Evolutionary conservation across 805 yeast genomes (phyloP).

Genomic region (Grigorovia yakushimaensis): DNA sequence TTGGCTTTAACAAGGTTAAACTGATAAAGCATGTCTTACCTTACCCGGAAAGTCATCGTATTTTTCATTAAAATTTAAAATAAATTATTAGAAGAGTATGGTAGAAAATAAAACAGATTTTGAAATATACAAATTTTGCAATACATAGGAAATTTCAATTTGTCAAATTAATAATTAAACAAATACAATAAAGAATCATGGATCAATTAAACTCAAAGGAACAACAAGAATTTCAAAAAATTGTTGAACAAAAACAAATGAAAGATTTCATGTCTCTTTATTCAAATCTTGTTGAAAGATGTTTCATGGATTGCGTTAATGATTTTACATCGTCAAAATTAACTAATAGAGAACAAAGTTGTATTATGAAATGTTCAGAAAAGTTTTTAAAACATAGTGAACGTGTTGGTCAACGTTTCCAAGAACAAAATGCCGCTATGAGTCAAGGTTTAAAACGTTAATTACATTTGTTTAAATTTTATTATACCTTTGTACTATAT

Average conservation of each 20-base stretch:
- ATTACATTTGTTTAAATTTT: background rate
- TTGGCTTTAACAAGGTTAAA: too few species aligned
- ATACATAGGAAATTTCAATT: too few species aligned
- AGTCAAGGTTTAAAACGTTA: constrained; percentile 54
- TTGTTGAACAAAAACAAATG: constrained; percentile 97
- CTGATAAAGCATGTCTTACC: too few species aligned
- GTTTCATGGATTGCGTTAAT: constrained; percentile 95
- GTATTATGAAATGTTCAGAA: constrained; percentile 89
- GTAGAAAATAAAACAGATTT: too few species aligned
- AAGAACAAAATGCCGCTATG: constrained; percentile 83
- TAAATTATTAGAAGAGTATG: too few species aligned
- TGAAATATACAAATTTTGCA: too few species aligned
- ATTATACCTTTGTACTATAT: background rate
- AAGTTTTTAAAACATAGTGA: constrained; percentile 97
- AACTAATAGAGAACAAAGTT: constrained; percentile 73
- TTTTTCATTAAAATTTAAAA: too few species aligned
- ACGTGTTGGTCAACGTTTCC: constrained; percentile 98
- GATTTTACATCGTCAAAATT: constrained; percentile 91
- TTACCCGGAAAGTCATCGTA: background rate
- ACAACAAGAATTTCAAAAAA: constrained; percentile 91
- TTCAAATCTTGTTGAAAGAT: constrained; percentile 91
- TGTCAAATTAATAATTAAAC: background rate
- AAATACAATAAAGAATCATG: constrained; percentile 37
- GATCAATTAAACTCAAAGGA: constrained; percentile 91
- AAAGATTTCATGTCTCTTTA: constrained; percentile 96